phyloP scores from a whole-genome alignment of 208 protist genomes.

The Tetramitus jugosus region DNA sequence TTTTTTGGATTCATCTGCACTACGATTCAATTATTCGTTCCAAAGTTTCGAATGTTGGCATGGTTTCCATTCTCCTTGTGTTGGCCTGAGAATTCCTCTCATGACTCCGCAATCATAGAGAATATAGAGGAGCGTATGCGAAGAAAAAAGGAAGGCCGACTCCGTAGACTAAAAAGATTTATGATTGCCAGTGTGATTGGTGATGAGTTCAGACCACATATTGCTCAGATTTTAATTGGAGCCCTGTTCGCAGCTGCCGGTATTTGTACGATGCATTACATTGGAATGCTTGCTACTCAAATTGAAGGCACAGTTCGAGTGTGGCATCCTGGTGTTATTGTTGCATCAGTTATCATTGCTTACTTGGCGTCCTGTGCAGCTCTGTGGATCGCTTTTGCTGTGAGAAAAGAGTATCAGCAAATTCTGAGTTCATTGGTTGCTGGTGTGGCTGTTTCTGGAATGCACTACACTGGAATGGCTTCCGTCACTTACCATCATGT shows the following conservation, averaged over 20 bases:
- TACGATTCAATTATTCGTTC: not conserved
- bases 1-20: not conserved
- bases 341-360: not conserved
- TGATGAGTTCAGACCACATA: not conserved
- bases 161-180: too few relatives aligned
- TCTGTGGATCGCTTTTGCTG: not conserved
- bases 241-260: not conserved
- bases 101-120: too few relatives aligned
- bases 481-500: not conserved
- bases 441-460: not conserved
- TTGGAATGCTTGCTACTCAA: not conserved
- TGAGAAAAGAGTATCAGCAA: not conserved
- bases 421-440: not conserved
- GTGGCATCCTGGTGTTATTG: not conserved
- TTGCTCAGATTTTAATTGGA: not conserved
- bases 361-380: not conserved
- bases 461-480: constrained; percentile 4
- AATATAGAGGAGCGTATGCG: too few relatives aligned
- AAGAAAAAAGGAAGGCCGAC: too few relatives aligned
- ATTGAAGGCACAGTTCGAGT: not conserved
- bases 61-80: too few relatives aligned
- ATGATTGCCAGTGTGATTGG: too few relatives aligned
- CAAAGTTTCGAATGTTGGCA: too few relatives aligned
- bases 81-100: too few relatives aligned
- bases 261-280: not conserved